Conservation (phyloP, 2,329 filamentous ascomycete genomes). For the Colletotrichum chrysophilum region DNA sequence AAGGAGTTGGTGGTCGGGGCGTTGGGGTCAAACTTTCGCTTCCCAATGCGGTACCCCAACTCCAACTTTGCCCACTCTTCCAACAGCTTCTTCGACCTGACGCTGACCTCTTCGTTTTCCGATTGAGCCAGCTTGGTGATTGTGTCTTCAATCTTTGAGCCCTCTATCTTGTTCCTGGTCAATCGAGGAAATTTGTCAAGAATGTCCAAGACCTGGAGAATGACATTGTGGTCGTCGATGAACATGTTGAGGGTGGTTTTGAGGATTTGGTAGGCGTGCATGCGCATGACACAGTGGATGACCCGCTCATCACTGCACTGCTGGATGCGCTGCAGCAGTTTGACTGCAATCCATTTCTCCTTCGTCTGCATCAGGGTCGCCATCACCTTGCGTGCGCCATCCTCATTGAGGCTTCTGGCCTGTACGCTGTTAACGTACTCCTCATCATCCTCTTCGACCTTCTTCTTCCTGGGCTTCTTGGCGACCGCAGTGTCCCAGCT, state of each 20-base stretch:
- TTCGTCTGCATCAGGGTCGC: constrained; percentile 96
- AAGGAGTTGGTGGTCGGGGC: constrained; percentile 58
- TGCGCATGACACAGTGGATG: constrained; percentile 86
- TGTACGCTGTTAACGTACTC: constrained; percentile 93
- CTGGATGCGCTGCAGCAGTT: constrained; percentile 88
- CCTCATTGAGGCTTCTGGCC: constrained; percentile 78
- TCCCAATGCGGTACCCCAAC: constrained; percentile 89
- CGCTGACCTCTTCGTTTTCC: constrained; percentile 76
- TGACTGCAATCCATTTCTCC: constrained; percentile 99
- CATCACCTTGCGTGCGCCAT: constrained; percentile 92
- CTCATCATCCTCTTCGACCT: constrained; percentile 87
- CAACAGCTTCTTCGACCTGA: constrained; percentile 73
- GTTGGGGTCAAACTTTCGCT: constrained; percentile 82
- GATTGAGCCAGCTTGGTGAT: constrained; percentile 72
- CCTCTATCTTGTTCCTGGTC: constrained; percentile 95
- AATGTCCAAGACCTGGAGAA: constrained; percentile 88
- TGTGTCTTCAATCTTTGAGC: constrained; percentile 90
- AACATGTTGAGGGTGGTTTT: constrained; percentile 87
- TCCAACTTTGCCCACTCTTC: constrained; percentile 90
- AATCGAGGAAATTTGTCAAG: constrained; percentile 87
- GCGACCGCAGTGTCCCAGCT: constrained; percentile 90
- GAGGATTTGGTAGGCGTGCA: constrained; percentile 96
- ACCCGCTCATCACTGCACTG: constrained; percentile 86
- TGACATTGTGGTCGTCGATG: constrained; percentile 87
- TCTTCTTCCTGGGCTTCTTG: constrained; percentile 93